phyloP scores from a whole-genome alignment of 2,329 filamentous ascomycete species.

The Biscogniauxia mediterranea region DNA sequence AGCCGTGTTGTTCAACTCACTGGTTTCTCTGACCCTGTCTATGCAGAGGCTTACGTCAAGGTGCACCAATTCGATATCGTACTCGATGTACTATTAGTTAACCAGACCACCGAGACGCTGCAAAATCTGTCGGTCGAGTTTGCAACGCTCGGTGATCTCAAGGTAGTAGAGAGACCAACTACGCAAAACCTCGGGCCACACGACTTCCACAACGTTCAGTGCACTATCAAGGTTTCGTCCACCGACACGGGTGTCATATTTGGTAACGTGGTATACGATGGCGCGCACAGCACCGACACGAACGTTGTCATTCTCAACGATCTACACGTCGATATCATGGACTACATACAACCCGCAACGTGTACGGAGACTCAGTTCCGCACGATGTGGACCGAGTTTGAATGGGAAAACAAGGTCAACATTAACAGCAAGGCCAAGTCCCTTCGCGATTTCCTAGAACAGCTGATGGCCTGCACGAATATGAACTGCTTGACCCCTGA shows the following conservation, averaged over 20 bases:
- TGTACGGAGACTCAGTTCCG: conserved; percentile 98
- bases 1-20: conserved; percentile 96
- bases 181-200: conserved; percentile 94
- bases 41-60: conserved; percentile 98
- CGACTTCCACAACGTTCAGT: conserved; percentile 97
- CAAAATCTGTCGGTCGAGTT: conserved; percentile 98
- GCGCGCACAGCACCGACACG: conserved; percentile 84
- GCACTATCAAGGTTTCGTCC: conserved; percentile 96
- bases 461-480: conserved; percentile 96
- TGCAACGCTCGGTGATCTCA: conserved; percentile 94
- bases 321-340: conserved; percentile 98
- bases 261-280: conserved; percentile 97
- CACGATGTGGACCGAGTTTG: conserved; percentile 99
- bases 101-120: conserved; percentile 93
- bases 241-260: conserved; percentile 99
- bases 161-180: conserved; percentile 93
- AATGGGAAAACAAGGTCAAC: conserved; percentile 99
- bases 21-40: conserved; percentile 96
- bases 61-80: conserved; percentile 99
- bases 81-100: conserved; percentile 91
- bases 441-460: conserved; percentile 85
- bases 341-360: conserved; percentile 96
- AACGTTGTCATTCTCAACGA: conserved; percentile 98
- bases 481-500: conserved; percentile 98
- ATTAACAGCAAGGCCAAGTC: conserved; percentile 97